These are phyloP conservation scores for Sporothrix brasiliensis DNA, from an alignment of 2,329 filamentous ascomycete genomes.

Conservation along the genomic window DNA sequence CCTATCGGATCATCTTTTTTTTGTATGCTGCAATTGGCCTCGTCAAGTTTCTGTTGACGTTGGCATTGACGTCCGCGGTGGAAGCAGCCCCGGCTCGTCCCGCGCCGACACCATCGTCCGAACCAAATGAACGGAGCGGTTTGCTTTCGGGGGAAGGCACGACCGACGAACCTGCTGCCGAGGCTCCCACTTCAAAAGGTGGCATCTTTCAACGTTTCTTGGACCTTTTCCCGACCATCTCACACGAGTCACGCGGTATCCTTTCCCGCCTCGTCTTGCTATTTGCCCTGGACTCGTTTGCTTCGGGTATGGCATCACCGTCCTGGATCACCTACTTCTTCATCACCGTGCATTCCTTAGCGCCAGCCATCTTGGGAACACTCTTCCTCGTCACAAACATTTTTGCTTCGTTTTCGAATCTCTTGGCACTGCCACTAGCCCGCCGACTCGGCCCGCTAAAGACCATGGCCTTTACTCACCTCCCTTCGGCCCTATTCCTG, in stretches of 20 bases:
- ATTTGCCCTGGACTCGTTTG: constrained; percentile 50
- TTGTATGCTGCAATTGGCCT: constrained; percentile 60
- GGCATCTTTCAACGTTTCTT: constrained; percentile 7
- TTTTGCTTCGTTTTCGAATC: constrained; percentile 55
- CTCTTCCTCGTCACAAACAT: constrained; percentile 59
- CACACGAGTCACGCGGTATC: constrained; percentile 55
- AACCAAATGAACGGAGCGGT: constrained; percentile 3
- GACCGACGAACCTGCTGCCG: not conserved
- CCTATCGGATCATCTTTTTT: constrained; percentile 61
- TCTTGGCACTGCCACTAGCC: constrained; percentile 58
- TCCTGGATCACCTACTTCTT: constrained; percentile 64
- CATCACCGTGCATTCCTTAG: constrained; percentile 51
- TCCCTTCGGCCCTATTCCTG: constrained; percentile 69
- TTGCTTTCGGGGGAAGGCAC: not conserved
- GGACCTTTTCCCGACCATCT: constrained; percentile 59
- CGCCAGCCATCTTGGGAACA: constrained; percentile 55
- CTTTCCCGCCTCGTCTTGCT: constrained; percentile 58
- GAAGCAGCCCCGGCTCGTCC: constrained; percentile 39
- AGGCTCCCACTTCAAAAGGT: not conserved
- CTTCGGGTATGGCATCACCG: constrained; percentile 54
- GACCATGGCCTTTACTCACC: constrained; percentile 76
- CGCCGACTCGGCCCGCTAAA: constrained; percentile 54
- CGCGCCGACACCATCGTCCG: not conserved
- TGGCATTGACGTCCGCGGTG: constrained; percentile 49
- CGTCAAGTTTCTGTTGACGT: constrained; percentile 58